Evolutionary conservation across 495 filamentous ascomycete genomes (phyloP).

Genomic region (Zalerion maritima): DNA sequence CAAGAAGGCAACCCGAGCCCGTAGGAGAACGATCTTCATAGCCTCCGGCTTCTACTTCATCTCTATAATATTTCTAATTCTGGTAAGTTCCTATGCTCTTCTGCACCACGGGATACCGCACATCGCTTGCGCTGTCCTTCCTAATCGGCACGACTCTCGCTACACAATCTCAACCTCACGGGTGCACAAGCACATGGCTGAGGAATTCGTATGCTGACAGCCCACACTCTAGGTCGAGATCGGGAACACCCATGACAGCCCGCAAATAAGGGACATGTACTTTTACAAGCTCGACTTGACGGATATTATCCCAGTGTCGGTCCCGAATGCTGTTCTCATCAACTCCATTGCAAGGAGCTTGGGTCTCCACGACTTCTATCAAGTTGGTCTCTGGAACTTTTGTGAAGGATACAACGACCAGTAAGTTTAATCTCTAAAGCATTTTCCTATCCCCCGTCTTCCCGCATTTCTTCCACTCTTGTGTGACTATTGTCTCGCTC

Average conservation of each 20-base stretch:
- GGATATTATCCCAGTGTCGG: constrained; percentile 61
- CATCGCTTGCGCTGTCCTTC: not conserved
- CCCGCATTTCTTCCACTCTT: too few relatives aligned
- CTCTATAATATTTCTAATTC: constrained; percentile 58
- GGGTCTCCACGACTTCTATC: constrained; percentile 87
- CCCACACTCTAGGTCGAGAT: constrained; percentile 43
- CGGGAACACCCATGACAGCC: constrained; percentile 46
- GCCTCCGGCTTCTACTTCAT: constrained; percentile 57
- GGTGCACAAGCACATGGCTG: too few relatives aligned
- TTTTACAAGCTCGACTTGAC: constrained; percentile 75
- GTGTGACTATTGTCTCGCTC: too few relatives aligned
- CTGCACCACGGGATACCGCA: not conserved
- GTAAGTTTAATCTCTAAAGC: constrained; percentile 10
- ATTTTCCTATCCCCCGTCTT: constrained; percentile 1
- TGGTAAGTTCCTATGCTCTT: constrained; percentile 27
- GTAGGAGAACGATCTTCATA: constrained; percentile 38
- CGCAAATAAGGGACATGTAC: constrained; percentile 53
- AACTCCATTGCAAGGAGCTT: constrained; percentile 81
- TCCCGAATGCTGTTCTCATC: constrained; percentile 63
- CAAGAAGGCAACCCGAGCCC: constrained; percentile 41
- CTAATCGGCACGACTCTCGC: too few relatives aligned
- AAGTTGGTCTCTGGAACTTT: constrained; percentile 79
- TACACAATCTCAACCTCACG: too few relatives aligned
- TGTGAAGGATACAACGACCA: constrained; percentile 67
- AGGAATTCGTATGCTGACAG: too few relatives aligned